Evolutionary conservation across 2,329 filamentous ascomycete genomes (phyloP).

Genomic region (Pseudogymnoascus sp.): DNA sequence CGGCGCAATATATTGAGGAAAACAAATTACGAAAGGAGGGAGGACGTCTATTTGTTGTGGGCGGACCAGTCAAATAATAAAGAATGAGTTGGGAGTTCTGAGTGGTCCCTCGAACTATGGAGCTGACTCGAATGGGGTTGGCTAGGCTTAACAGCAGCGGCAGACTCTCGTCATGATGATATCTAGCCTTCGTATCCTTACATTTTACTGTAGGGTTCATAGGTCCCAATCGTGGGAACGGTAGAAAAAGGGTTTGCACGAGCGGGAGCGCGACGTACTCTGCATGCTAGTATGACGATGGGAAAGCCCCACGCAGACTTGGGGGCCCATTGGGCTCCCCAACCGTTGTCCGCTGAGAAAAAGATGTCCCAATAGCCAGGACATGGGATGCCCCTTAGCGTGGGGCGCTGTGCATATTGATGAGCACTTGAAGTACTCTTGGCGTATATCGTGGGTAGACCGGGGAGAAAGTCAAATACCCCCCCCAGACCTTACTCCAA

Average conservation of each 20-base stretch:
- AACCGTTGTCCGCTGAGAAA: not conserved
- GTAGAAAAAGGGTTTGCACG: not conserved
- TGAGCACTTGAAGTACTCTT: not conserved
- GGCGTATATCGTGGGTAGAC: not conserved
- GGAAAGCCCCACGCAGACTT: not conserved
- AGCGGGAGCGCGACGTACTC: not conserved
- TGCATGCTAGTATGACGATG: not conserved
- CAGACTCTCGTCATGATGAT: not conserved
- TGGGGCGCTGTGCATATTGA: not conserved
- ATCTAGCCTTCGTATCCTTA: not conserved
- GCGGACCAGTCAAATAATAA: conserved; percentile 2
- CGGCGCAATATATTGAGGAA: not conserved
- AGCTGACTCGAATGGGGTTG: not conserved
- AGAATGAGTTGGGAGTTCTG: not conserved
- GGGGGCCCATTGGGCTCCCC: not conserved
- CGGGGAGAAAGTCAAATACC: not conserved
- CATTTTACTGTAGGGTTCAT: not conserved
- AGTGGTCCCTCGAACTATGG: not conserved
- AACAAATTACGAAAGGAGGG: conserved; percentile 2
- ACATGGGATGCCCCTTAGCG: not conserved
- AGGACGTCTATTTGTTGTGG: conserved; percentile 5
- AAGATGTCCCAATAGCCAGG: conserved; percentile 3
- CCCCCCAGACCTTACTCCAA: not conserved
- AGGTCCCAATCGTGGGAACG: not conserved
- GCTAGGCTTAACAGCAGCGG: not conserved